Percentiles rank a stretch among this genome's conserved stretches.
Evolutionary conservation across 306 rosid species (phyloP).

Genomic region (Cicer pinnatifidum): DNA sequence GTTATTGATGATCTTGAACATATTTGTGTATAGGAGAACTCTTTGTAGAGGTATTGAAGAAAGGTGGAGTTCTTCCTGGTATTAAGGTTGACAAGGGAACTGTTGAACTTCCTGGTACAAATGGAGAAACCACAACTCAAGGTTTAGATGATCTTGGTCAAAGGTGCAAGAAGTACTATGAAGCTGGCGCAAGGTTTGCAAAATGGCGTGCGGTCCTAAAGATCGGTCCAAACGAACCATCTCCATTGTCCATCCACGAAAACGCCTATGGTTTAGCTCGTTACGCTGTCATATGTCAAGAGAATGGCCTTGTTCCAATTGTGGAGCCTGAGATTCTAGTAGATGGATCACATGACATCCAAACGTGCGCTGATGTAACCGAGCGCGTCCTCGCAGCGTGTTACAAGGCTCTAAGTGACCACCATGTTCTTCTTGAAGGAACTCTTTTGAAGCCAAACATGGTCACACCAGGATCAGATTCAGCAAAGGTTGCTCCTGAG

Average conservation of each 20-base stretch:
- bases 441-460: constrained; percentile 89
- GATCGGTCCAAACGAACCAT: constrained; percentile 76
- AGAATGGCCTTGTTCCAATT: constrained; percentile 80
- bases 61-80: constrained; percentile 73
- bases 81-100: constrained; percentile 93
- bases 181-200: constrained; percentile 82
- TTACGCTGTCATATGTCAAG: constrained; percentile 80
- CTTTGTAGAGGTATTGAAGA: constrained; percentile 71
- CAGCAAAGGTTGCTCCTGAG: constrained; percentile 60
- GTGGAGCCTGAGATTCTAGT: constrained; percentile 90
- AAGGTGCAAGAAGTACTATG: constrained; percentile 80
- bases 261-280: constrained; percentile 82
- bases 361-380: constrained; percentile 74
- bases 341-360: constrained; percentile 74
- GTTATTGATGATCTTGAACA: background rate
- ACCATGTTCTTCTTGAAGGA: constrained; percentile 79
- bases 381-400: constrained; percentile 81
- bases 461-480: constrained; percentile 86
- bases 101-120: constrained; percentile 73
- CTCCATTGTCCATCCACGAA: constrained; percentile 63
- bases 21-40: constrained; percentile 55
- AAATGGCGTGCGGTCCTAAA: constrained; percentile 88
- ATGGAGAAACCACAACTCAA: constrained; percentile 88
- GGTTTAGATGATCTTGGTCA: constrained; percentile 76
- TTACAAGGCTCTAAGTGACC: constrained; percentile 81